A percentile compares a stretch with the other conserved stretches of the same genome.
Evolutionary conservation across 176 grass and related monocot species (phyloP).

Genomic region (Carex pumila): DNA sequence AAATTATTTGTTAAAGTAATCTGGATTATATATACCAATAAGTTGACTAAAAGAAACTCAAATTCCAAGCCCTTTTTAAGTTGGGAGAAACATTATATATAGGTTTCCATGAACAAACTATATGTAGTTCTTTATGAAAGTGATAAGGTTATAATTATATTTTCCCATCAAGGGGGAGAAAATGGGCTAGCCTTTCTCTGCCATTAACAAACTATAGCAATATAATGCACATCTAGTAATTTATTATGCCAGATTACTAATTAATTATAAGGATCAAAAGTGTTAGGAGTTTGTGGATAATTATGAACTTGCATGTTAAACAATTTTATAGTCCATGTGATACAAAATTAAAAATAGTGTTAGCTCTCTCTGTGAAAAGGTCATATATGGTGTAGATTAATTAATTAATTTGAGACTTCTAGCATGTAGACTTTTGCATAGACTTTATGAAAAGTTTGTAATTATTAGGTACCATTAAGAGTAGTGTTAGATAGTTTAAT

Average conservation of each 20-base stretch:
- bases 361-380: too few relatives aligned
- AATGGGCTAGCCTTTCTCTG: not conserved
- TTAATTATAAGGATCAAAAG: constrained; percentile 1
- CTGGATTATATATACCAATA: not conserved
- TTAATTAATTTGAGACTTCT: too few relatives aligned
- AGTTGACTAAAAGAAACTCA: not conserved
- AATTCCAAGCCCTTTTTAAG: not conserved
- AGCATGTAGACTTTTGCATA: too few relatives aligned
- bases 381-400: too few relatives aligned
- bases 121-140: too few relatives aligned
- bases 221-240: not conserved
- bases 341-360: too few relatives aligned
- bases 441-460: too few relatives aligned
- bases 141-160: too few relatives aligned
- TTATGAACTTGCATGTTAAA: not conserved
- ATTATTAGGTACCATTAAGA: too few relatives aligned
- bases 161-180: not conserved
- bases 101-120: not conserved
- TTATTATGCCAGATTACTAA: not conserved
- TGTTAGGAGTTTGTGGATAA: not conserved
- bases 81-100: not conserved
- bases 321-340: not conserved
- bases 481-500: too few relatives aligned
- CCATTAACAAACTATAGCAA: not conserved
- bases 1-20: not conserved